Conservation (phyloP, 768 basidiomycete species). For the Astraeus odoratus region DNA sequence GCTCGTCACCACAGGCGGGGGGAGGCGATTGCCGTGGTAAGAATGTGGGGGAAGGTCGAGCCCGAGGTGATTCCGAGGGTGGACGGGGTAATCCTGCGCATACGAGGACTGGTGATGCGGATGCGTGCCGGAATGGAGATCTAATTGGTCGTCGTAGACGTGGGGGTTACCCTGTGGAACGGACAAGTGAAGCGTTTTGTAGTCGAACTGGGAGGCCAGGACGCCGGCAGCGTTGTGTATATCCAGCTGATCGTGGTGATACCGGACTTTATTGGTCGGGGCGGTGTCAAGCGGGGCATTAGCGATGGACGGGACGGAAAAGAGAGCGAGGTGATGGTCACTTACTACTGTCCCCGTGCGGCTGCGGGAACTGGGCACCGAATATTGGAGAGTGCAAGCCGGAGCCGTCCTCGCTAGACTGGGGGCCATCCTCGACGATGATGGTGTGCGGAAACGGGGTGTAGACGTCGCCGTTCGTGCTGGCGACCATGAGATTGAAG, state of each 20-base stretch:
- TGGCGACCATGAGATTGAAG: conserved; percentile 47
- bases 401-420: conserved; percentile 72
- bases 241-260: conserved; percentile 38
- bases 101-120: conserved; percentile 30
- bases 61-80: conserved; percentile 40
- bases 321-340: conserved; percentile 43
- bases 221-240: conserved; percentile 42
- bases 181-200: conserved; percentile 33
- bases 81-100: conserved; percentile 35
- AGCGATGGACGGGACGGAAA: conserved; percentile 25
- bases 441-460: conserved; percentile 47
- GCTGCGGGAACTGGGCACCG: conserved; percentile 38
- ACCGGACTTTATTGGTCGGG: conserved; percentile 65
- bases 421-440: conserved; percentile 56
- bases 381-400: conserved; percentile 70
- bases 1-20: conserved; percentile 24
- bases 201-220: conserved; percentile 48
- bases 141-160: conserved; percentile 39
- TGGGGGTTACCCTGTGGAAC: conserved; percentile 37
- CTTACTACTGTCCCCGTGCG: conserved; percentile 45
- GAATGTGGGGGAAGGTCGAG: conserved; percentile 38
- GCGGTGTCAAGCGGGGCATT: conserved; percentile 30
- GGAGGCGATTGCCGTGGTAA: conserved; percentile 36
- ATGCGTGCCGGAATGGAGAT: conserved; percentile 35
- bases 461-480: conserved; percentile 47